phyloP scores from a whole-genome alignment of 2,329 filamentous ascomycete species.

The Claviceps purpurea region DNA sequence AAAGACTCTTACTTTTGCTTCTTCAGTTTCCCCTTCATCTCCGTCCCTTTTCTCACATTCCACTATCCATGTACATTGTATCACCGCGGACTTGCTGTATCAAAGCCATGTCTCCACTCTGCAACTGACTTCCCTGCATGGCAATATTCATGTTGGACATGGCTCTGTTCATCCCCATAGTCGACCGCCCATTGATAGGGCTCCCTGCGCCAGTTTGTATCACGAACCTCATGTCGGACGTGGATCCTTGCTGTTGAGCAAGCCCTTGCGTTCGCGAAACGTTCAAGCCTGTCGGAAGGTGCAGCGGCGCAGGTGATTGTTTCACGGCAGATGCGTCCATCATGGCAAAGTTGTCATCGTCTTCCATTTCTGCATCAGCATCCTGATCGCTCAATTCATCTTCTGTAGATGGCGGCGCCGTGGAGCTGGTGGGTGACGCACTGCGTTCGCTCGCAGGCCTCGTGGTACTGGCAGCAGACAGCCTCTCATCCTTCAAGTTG shows the following conservation, averaged over 20 bases:
- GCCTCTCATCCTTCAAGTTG: constrained; percentile 11
- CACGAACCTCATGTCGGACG: constrained; percentile 27
- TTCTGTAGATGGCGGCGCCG: constrained; percentile 27
- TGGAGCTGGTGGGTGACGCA: constrained; percentile 19
- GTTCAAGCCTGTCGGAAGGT: constrained; percentile 28
- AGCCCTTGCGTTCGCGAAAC: constrained; percentile 27
- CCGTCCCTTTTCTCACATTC: background rate
- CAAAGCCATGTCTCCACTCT: constrained; percentile 30
- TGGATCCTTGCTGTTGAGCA: constrained; percentile 17
- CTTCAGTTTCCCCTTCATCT: background rate
- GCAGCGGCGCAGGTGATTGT: constrained; percentile 22
- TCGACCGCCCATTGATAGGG: constrained; percentile 19
- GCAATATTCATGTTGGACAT: constrained; percentile 33
- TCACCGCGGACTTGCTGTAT: constrained; percentile 34
- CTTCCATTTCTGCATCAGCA: constrained; percentile 41
- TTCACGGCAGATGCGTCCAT: constrained; percentile 30
- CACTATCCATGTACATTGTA: constrained; percentile 37
- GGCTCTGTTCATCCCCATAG: constrained; percentile 28
- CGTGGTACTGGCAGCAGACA: constrained; percentile 23
- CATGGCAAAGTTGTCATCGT: constrained; percentile 41
- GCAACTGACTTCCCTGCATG: constrained; percentile 26
- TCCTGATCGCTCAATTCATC: constrained; percentile 23
- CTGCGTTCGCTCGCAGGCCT: constrained; percentile 21
- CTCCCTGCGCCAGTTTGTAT: constrained; percentile 27
- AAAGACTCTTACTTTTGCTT: background rate